A percentile compares a stretch with the other conserved stretches of the same genome.
Conservation (phyloP, 1,284 basidiomycete genomes). For the Mrakiaceae sp. region DNA sequence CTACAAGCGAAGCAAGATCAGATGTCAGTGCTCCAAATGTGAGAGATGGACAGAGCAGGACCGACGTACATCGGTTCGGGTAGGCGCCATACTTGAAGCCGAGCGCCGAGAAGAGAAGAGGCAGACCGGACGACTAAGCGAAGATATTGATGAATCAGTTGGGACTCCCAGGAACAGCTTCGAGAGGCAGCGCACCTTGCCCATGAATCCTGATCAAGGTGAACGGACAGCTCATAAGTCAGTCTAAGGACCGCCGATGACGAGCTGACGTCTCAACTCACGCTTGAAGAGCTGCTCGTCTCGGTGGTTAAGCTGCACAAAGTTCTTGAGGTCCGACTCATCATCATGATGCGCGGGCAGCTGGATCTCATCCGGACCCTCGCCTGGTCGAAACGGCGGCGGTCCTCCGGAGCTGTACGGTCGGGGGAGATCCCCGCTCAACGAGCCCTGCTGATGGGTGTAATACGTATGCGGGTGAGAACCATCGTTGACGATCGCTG, state of each 20-base stretch:
- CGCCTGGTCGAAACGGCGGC: no score
- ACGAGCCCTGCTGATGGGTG: no score
- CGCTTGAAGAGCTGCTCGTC: slow-evolving; percentile 17
- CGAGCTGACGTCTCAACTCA: background rate
- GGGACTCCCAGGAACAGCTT: background rate
- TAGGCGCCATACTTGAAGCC: slow-evolving; percentile 16
- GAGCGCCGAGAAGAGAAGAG: slow-evolving; percentile 12
- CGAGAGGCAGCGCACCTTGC: background rate
- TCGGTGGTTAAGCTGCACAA: slow-evolving; percentile 12
- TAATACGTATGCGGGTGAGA: no score
- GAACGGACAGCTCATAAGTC: background rate
- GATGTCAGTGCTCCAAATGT: background rate
- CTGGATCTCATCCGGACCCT: no score
- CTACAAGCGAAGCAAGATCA: background rate
- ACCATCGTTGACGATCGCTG: no score
- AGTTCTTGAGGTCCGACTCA: slow-evolving; percentile 11
- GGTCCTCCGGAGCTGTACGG: no score
- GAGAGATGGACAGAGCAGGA: background rate
- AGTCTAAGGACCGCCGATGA: background rate
- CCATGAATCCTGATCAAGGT: background rate
- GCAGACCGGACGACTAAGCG: slow-evolving; percentile 11
- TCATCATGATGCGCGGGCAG: slow-evolving; percentile 1
- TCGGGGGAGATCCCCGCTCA: no score
- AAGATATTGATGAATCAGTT: background rate
- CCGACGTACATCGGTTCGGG: slow-evolving; percentile 6